These are phyloP conservation scores for Basipetospora sp. DNA, from an alignment of 2,329 filamentous ascomycete species.

Conservation along the genomic window DNA sequence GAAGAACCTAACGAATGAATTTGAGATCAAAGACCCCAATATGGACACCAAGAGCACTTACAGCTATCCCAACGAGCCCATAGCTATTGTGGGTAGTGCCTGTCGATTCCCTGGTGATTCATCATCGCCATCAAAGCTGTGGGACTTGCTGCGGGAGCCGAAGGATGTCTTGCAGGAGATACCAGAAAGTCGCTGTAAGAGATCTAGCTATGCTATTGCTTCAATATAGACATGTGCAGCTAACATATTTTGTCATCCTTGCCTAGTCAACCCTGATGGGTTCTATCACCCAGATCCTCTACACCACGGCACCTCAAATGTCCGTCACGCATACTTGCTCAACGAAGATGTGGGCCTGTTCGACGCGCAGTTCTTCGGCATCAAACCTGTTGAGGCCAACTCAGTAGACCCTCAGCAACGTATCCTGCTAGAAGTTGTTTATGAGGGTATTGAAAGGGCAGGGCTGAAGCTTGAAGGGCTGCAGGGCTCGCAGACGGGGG, in stretches of 20 bases:
- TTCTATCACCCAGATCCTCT: slow-evolving; percentile 19
- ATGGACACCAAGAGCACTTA: slow-evolving; percentile 1
- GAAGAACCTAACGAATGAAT: not conserved
- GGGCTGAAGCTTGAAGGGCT: slow-evolving; percentile 20
- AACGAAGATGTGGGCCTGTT: slow-evolving; percentile 31
- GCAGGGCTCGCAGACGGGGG: slow-evolving; percentile 14
- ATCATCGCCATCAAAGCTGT: slow-evolving; percentile 27
- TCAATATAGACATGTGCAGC: not conserved
- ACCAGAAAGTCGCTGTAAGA: slow-evolving; percentile 24
- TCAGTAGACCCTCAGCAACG: slow-evolving; percentile 38
- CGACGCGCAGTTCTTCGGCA: slow-evolving; percentile 37
- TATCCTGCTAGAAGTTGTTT: slow-evolving; percentile 36
- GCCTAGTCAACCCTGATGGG: slow-evolving; percentile 22
- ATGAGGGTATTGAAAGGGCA: slow-evolving; percentile 38
- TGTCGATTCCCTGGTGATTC: slow-evolving; percentile 31
- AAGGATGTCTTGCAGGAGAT: slow-evolving; percentile 24
- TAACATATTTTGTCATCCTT: not conserved
- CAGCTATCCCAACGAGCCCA: slow-evolving; percentile 2
- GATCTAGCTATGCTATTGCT: too few relatives aligned
- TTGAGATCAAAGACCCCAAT: not conserved
- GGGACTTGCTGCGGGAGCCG: slow-evolving; percentile 19
- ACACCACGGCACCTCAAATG: slow-evolving; percentile 5
- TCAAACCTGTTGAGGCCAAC: slow-evolving; percentile 34
- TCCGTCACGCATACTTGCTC: slow-evolving; percentile 24
- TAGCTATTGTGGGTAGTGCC: slow-evolving; percentile 25